Conservation (phyloP, 2,329 filamentous ascomycete species). For the Trichoderma koningiopsis region DNA sequence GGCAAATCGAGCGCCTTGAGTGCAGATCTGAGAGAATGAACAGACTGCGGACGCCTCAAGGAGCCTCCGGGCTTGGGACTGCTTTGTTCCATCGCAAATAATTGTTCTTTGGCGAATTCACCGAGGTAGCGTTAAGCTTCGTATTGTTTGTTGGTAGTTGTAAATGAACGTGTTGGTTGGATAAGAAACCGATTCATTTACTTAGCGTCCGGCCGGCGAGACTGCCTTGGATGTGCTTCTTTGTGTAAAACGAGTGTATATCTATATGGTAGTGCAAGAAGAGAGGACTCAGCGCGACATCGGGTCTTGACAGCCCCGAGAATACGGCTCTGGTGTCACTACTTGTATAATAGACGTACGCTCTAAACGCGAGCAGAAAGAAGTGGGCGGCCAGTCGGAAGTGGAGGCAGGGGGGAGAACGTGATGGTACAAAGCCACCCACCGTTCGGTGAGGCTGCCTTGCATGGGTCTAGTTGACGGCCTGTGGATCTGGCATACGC, state of each 20-base stretch:
- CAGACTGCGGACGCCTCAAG: conserved; percentile 20
- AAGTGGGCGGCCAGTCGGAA: conserved; percentile 16
- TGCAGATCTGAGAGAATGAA: conserved; percentile 22
- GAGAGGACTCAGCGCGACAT: neutral
- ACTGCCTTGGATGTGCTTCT: neutral
- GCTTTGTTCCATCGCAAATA: conserved; percentile 24
- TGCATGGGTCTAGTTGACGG: conserved; percentile 8
- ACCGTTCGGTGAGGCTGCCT: conserved; percentile 17
- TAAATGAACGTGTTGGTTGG: neutral
- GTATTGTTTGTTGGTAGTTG: neutral
- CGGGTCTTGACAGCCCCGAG: conserved; percentile 18
- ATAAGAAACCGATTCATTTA: conserved; percentile 24
- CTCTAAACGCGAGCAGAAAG: neutral
- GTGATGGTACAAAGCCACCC: conserved; percentile 10
- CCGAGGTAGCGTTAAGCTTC: neutral
- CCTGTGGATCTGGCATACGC: conserved; percentile 20
- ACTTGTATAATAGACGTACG: conserved; percentile 10
- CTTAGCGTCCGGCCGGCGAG: neutral
- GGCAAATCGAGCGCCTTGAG: conserved; percentile 16
- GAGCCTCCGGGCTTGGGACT: neutral
- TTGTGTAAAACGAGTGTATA: conserved; percentile 15
- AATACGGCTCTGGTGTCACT: conserved; percentile 13
- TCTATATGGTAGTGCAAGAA: conserved; percentile 9
- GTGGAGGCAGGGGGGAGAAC: conserved; percentile 6
- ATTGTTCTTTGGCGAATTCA: neutral